Percentiles rank a stretch among this genome's conserved stretches.
Conservation (phyloP, 768 basidiomycete species). For the Epithele typhae region DNA sequence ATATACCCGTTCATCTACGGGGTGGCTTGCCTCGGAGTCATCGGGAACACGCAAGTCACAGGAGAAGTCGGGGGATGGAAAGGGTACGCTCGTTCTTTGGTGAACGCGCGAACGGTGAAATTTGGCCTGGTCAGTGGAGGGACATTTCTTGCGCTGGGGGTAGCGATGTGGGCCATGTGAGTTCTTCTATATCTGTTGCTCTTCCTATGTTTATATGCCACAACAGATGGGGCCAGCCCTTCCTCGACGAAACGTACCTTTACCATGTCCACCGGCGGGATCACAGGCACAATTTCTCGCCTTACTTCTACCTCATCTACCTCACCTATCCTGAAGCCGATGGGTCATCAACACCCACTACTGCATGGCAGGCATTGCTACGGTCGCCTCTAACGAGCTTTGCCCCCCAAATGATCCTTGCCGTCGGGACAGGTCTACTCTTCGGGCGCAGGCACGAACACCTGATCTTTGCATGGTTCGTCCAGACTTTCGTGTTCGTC, state of each 20-base stretch:
- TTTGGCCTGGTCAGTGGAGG: constrained; percentile 69
- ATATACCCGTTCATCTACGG: constrained; percentile 95
- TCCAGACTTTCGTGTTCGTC: constrained; percentile 90
- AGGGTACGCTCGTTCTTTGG: constrained; percentile 35
- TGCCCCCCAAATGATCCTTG: constrained; percentile 73
- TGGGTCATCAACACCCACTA: constrained; percentile 12
- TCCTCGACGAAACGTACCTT: constrained; percentile 87
- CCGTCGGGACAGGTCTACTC: constrained; percentile 68
- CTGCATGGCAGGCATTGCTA: constrained; percentile 40
- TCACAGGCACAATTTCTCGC: constrained; percentile 97
- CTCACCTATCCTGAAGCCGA: constrained; percentile 61
- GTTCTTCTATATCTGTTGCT: constrained; percentile 22
- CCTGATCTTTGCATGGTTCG: constrained; percentile 82
- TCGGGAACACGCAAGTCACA: constrained; percentile 28
- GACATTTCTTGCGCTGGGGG: constrained; percentile 62
- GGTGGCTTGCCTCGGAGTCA: constrained; percentile 62
- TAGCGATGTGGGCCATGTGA: constrained; percentile 70
- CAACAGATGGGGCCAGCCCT: constrained; percentile 88
- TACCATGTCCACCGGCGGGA: constrained; percentile 91
- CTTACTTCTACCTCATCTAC: constrained; percentile 95
- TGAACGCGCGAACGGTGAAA: constrained; percentile 49
- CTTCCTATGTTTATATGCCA: not conserved
- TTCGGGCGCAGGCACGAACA: constrained; percentile 56
- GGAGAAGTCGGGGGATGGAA: constrained; percentile 10
- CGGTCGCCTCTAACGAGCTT: constrained; percentile 81